Evolutionary conservation across 2,329 filamentous ascomycete species (phyloP).

Genomic region (Mycosphaerelloides madeirae): DNA sequence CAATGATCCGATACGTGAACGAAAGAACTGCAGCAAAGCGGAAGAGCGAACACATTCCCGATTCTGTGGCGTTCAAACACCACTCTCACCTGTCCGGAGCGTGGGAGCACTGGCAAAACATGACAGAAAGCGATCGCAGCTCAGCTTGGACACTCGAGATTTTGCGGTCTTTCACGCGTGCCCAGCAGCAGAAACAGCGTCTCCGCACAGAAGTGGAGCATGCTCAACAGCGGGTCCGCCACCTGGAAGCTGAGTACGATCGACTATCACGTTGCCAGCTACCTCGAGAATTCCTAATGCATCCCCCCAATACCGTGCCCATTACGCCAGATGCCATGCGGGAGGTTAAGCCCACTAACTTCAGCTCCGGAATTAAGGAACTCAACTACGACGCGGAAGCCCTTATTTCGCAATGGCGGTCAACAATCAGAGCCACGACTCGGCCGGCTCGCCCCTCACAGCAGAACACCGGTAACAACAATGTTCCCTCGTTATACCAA

Average conservation of each 20-base stretch:
- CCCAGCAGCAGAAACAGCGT: conserved; percentile 35
- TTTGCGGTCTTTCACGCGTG: conserved; percentile 41
- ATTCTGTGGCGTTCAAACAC: conserved; percentile 65
- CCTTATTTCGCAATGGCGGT: conserved; percentile 27
- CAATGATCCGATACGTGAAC: conserved; percentile 45
- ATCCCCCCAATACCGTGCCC: conserved; percentile 34
- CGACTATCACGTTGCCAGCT: conserved; percentile 31
- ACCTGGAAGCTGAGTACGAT: conserved; percentile 36
- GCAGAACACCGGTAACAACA: background rate
- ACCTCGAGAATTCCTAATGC: conserved; percentile 31
- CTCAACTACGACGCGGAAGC: conserved; percentile 27
- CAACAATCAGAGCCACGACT: conserved; percentile 21
- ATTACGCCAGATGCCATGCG: conserved; percentile 35
- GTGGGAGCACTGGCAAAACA: conserved; percentile 68
- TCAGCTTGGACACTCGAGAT: conserved; percentile 46
- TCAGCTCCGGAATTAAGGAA: conserved; percentile 15
- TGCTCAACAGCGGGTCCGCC: conserved; percentile 39
- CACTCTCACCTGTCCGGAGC: conserved; percentile 71
- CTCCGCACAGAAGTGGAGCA: conserved; percentile 36
- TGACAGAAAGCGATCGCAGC: conserved; percentile 48
- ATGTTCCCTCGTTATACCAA: conserved; percentile 3
- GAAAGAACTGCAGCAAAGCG: conserved; percentile 32
- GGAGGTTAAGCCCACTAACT: conserved; percentile 25
- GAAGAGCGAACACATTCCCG: conserved; percentile 31
- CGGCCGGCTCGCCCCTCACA: conserved; percentile 13